Evolutionary conservation across 768 basidiomycete genomes (phyloP), one percentile per base, ranked within the genome.

Genomic region (Lentinula detonsa): DNA sequence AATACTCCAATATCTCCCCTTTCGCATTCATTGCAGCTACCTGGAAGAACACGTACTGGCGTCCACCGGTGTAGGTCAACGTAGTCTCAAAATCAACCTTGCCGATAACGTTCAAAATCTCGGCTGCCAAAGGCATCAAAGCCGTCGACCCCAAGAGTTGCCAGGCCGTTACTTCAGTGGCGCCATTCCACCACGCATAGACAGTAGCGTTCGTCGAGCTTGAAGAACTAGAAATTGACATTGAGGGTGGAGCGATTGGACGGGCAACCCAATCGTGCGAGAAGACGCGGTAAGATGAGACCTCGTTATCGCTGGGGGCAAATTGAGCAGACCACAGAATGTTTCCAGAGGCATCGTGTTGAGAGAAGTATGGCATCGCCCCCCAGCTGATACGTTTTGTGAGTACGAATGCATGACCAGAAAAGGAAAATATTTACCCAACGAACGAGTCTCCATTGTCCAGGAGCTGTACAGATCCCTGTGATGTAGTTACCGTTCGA

Each of bases 51-150:
- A 1, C 5, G 11, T 57, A 35, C 3, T 16, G 39, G 18, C 42
- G 45, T 23, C 1, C 11, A 11, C 56, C 56, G 16, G 18, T 57
- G 35, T 59, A 52, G 37, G 54, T 61, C 4, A 67, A 42, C 23
- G 58, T 35, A 16, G 64, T 67, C 61, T 67, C 66, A 52, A 67
- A 65, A 4, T 64, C 66, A 13, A 42, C 16, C 45, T 64, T 65
- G 1, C 11, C 13, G 28, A 61, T 55, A 40, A 39, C 45, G 35
- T 28, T 28, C 10, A 59, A 33, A 48, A 10, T n/a, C 1, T 34
- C 46, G 5, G 18, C 33, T 34, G 35, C 10, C 10, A 58, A 42
- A 5, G 40, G 21, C 6, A 34, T 35, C 46, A 16, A 52, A 35
- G 10, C 6, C 16, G 39, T 43, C 1, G 64, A 64, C 4, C 62